Evolutionary conservation across 2,329 filamentous ascomycete species (phyloP).

Genomic region (Aspergillus terreus): DNA sequence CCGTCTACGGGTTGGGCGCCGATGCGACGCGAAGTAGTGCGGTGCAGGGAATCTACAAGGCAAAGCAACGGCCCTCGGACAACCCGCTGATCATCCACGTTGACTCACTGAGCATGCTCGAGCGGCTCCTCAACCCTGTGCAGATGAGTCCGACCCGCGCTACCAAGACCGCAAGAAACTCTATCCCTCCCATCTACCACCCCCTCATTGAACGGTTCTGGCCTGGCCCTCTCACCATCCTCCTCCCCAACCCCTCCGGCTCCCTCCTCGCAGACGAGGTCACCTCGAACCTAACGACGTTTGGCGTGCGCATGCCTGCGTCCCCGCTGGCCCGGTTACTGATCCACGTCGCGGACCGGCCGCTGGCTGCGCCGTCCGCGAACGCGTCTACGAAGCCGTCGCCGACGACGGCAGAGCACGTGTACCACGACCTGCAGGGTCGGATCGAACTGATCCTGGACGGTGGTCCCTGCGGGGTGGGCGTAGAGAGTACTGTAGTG

Average conservation of each 20-base stretch:
- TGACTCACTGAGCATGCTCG: slow-evolving; percentile 73
- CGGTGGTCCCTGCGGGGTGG: slow-evolving; percentile 79
- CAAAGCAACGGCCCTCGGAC: slow-evolving; percentile 85
- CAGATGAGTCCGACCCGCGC: slow-evolving; percentile 23
- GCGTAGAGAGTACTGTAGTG: slow-evolving; percentile 95
- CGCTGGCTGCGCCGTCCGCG: slow-evolving; percentile 86
- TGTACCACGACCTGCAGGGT: slow-evolving; percentile 76
- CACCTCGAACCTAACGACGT: slow-evolving; percentile 77
- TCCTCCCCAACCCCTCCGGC: slow-evolving; percentile 70
- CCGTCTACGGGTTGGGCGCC: slow-evolving; percentile 94
- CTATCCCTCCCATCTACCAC: slow-evolving; percentile 71
- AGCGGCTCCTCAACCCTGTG: slow-evolving; percentile 53
- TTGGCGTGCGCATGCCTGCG: slow-evolving; percentile 85
- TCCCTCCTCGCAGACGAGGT: slow-evolving; percentile 83
- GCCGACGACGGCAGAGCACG: slow-evolving; percentile 85
- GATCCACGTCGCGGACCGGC: slow-evolving; percentile 72
- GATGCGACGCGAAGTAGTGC: slow-evolving; percentile 83
- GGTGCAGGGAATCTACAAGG: slow-evolving; percentile 86
- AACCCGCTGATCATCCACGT: slow-evolving; percentile 96
- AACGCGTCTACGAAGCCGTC: slow-evolving; percentile 93
- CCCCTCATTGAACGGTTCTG: slow-evolving; percentile 80
- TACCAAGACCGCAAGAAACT: slow-evolving; percentile 26
- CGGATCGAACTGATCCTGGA: slow-evolving; percentile 85
- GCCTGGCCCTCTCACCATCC: slow-evolving; percentile 90
- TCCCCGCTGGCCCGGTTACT: slow-evolving; percentile 80